A percentile compares a stretch with the other conserved stretches of the same genome.
Evolutionary conservation across 2,329 filamentous ascomycete genomes (phyloP).

Genomic region (Diaporthe amygdali): DNA sequence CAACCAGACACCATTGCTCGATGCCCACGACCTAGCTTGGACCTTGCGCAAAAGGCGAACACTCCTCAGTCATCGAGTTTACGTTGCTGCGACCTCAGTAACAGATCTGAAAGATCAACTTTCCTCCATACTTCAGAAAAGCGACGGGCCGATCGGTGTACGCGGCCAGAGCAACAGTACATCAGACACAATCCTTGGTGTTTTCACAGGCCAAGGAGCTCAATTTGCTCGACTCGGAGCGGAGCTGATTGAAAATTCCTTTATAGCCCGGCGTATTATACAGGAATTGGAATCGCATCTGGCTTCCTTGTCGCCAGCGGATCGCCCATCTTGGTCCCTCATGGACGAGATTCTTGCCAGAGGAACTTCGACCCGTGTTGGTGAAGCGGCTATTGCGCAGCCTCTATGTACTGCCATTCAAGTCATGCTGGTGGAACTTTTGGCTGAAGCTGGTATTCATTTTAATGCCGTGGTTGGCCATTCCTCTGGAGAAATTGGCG

Average conservation of each 20-base stretch:
- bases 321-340: slow-evolving; percentile 15
- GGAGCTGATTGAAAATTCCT: slow-evolving; percentile 35
- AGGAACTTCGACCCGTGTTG: slow-evolving; percentile 5
- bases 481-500: slow-evolving; percentile 28
- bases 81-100: slow-evolving; percentile 27
- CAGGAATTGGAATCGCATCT: neutral
- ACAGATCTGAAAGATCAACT: slow-evolving; percentile 18
- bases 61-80: slow-evolving; percentile 32
- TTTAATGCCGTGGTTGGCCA: slow-evolving; percentile 35
- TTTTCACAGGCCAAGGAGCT: slow-evolving; percentile 41
- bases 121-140: slow-evolving; percentile 24
- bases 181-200: slow-evolving; percentile 23
- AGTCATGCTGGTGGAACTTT: slow-evolving; percentile 40
- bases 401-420: slow-evolving; percentile 45
- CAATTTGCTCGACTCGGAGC: no score
- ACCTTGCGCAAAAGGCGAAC: slow-evolving; percentile 30
- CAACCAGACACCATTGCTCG: neutral
- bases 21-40: slow-evolving; percentile 30
- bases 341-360: neutral
- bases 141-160: slow-evolving; percentile 23
- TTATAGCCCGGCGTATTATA: neutral
- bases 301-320: neutral
- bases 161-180: slow-evolving; percentile 30
- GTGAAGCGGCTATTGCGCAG: slow-evolving; percentile 16
- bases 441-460: slow-evolving; percentile 28